Evolutionary conservation across 257 asterid species (phyloP).

Genomic region (Capsicum baccatum): DNA sequence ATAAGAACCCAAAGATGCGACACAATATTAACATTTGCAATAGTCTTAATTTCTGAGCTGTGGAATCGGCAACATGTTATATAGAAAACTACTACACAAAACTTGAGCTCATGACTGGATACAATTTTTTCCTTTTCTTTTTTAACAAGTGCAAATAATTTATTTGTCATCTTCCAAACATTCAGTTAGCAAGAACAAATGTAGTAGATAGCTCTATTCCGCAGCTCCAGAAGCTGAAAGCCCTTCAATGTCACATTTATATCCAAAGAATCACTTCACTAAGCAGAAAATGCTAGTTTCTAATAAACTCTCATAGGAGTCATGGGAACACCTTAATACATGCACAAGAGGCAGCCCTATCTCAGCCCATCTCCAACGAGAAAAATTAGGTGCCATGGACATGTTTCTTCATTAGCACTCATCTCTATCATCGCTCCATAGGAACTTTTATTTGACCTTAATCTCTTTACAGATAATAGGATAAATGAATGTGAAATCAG

Average conservation of each 20-base stretch:
- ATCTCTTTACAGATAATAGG: not conserved
- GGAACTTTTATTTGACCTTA: not conserved
- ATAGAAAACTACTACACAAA: not conserved
- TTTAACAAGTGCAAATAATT: not conserved
- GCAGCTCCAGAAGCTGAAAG: constrained; percentile 21
- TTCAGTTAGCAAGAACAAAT: not conserved
- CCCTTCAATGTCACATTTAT: not conserved
- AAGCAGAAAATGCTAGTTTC: not conserved
- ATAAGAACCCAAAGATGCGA: not conserved
- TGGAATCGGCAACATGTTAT: constrained; percentile 2
- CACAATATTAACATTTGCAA: not conserved
- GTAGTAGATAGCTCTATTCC: constrained; percentile 9
- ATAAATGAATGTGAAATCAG: not conserved
- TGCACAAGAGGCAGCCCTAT: not conserved
- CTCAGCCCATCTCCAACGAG: too few relatives aligned
- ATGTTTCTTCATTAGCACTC: not conserved
- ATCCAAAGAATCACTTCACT: not conserved
- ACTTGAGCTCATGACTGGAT: not conserved
- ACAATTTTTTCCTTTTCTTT: not conserved
- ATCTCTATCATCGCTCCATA: not conserved
- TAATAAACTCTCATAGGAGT: constrained; percentile 1
- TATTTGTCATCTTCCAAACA: constrained; percentile 6
- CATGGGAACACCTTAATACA: constrained; percentile 7
- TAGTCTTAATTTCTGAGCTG: not conserved
- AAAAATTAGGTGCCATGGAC: not conserved